A percentile compares a stretch with the other conserved stretches of the same genome.
Evolutionary conservation across 2,329 filamentous ascomycete species (phyloP).

Genomic region (Emmonsiellopsis sp.): DNA sequence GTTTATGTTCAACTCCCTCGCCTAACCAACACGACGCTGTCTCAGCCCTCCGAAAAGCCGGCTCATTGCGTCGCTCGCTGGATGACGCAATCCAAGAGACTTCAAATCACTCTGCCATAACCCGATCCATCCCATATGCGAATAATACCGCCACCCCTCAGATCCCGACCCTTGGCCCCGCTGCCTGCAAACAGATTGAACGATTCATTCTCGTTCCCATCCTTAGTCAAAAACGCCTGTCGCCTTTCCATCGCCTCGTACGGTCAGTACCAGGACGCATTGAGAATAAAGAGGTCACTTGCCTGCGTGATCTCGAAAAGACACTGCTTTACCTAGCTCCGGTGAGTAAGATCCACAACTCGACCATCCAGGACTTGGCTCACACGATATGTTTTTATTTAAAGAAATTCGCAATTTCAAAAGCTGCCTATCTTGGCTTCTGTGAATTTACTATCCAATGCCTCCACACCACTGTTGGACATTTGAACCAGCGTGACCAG

Average conservation of each 20-base stretch:
- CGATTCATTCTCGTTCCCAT: slow-evolving; percentile 72
- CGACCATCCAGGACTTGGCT: slow-evolving; percentile 56
- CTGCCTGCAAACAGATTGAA: slow-evolving; percentile 67
- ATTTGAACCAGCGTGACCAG: slow-evolving; percentile 77
- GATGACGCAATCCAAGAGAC: not conserved
- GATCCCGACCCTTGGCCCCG: slow-evolving; percentile 54
- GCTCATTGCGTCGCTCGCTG: not conserved
- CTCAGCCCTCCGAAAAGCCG: not conserved
- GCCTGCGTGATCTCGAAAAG: slow-evolving; percentile 89
- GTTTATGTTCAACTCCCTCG: slow-evolving; percentile 8
- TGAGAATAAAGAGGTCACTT: slow-evolving; percentile 74
- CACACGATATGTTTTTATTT: slow-evolving; percentile 49
- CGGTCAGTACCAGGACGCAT: slow-evolving; percentile 71
- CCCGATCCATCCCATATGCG: slow-evolving; percentile 46
- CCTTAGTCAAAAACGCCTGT: slow-evolving; percentile 60
- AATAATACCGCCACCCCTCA: slow-evolving; percentile 37
- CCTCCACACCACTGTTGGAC: slow-evolving; percentile 79
- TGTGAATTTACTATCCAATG: slow-evolving; percentile 84
- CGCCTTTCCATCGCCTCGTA: slow-evolving; percentile 72
- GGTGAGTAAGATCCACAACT: slow-evolving; percentile 62
- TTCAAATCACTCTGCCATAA: slow-evolving; percentile 46
- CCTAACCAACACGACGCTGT: slow-evolving; percentile 5
- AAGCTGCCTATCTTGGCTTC: slow-evolving; percentile 73
- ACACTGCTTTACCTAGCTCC: slow-evolving; percentile 82
- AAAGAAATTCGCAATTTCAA: slow-evolving; percentile 64